Evolutionary conservation across 495 filamentous ascomycete genomes (phyloP).

Genomic region (Trichocladium antarcticum): DNA sequence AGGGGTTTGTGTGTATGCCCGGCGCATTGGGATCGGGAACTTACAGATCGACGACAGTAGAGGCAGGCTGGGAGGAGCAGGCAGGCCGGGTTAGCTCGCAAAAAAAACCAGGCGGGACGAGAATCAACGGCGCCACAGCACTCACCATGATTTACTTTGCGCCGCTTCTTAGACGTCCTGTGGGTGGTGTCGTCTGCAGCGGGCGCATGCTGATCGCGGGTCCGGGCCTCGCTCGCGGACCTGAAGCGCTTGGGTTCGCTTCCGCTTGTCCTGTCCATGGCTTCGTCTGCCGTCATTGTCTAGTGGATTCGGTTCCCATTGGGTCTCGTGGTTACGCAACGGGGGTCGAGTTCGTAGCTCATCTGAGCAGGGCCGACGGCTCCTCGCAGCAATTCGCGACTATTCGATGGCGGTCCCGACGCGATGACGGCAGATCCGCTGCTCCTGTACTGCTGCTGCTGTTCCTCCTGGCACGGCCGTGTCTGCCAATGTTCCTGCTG

Average conservation of each 20-base stretch:
- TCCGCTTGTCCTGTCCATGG: slow-evolving; percentile 39
- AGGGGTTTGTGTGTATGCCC: slow-evolving; percentile 16
- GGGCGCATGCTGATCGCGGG: slow-evolving; percentile 36
- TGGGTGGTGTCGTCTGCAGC: slow-evolving; percentile 34
- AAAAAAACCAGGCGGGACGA: slow-evolving; percentile 16
- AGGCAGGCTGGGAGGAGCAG: slow-evolving; percentile 71
- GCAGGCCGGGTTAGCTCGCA: slow-evolving; percentile 36
- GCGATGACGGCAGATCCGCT: background rate
- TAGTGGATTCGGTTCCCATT: slow-evolving; percentile 36
- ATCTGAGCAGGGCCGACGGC: slow-evolving; percentile 39
- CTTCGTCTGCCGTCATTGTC: slow-evolving; percentile 31
- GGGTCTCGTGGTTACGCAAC: slow-evolving; percentile 41
- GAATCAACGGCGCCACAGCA: slow-evolving; percentile 18
- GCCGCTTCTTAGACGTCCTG: slow-evolving; percentile 81
- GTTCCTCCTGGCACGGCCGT: background rate
- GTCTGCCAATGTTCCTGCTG: background rate
- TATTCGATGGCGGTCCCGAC: slow-evolving; percentile 27
- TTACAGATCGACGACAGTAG: slow-evolving; percentile 98
- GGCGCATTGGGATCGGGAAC: slow-evolving; percentile 33
- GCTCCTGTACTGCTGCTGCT: slow-evolving; percentile 1
- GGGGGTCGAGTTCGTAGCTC: slow-evolving; percentile 37
- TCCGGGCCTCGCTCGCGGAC: slow-evolving; percentile 37
- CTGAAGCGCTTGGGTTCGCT: slow-evolving; percentile 41
- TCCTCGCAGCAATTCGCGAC: slow-evolving; percentile 34
- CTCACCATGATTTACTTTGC: slow-evolving; percentile 99